A percentile compares a stretch with the other conserved stretches of the same genome.
Evolutionary conservation across 192 early-diverging fungal species (phyloP).

Genomic region (Spizellomyces punctatus): DNA sequence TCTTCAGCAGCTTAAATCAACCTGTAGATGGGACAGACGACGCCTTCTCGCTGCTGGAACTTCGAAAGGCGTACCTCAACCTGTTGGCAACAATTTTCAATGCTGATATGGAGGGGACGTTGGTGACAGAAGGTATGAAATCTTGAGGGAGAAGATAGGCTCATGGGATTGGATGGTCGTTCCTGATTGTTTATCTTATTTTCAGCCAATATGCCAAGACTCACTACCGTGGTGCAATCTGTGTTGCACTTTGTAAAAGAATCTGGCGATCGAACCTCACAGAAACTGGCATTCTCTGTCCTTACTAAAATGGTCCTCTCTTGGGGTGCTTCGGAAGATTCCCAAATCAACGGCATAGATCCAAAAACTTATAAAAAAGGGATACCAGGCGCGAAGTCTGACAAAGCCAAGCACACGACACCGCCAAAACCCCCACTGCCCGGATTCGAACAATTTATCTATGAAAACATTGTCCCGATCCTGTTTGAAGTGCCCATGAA

Average conservation of each 20-base stretch:
- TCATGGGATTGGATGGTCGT: background rate
- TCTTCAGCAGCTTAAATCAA: conserved; percentile 84
- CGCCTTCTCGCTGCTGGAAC: conserved; percentile 69
- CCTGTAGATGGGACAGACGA: conserved; percentile 87
- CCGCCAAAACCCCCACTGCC: conserved; percentile 40
- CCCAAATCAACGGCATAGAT: conserved; percentile 7
- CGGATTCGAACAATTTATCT: conserved; percentile 78
- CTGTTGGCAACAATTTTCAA: conserved; percentile 83
- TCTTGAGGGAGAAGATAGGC: background rate
- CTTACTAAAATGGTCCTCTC: conserved; percentile 66
- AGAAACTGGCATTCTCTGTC: conserved; percentile 72
- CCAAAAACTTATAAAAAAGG: background rate
- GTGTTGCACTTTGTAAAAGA: conserved; percentile 69
- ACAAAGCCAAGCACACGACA: conserved; percentile 1
- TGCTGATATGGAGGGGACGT: conserved; percentile 72
- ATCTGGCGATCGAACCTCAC: conserved; percentile 57
- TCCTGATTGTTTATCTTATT: conserved; percentile 16
- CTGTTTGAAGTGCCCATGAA: conserved; percentile 84
- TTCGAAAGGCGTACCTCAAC: conserved; percentile 80
- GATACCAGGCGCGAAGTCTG: background rate
- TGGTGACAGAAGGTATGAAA: conserved; percentile 70
- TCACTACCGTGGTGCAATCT: conserved; percentile 68
- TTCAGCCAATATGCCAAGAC: conserved; percentile 61
- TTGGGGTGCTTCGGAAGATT: conserved; percentile 51
- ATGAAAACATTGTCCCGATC: conserved; percentile 68